Evolutionary conservation across 2,329 filamentous ascomycete species (phyloP), one percentile per base, ranked within the genome.

Genomic region (Purpureocillium takamizusanense): DNA sequence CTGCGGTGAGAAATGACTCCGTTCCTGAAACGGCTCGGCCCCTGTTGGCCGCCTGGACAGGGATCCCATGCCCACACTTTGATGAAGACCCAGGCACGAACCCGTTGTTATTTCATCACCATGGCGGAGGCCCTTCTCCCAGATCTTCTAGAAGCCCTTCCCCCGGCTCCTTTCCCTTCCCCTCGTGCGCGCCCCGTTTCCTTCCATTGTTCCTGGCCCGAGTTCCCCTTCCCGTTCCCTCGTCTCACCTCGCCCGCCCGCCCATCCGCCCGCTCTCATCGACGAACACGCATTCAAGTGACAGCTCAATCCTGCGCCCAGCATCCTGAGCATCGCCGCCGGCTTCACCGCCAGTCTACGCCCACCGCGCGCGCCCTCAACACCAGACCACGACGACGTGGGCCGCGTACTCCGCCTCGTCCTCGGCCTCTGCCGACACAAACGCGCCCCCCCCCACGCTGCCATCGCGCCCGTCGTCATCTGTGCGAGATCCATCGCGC

Each of bases 21-120:
- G 51, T 54, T 51, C 50, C 50, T 53, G 51, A 53, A 53, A 53
- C 51, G 48, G 45, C 41, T 36, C 37, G 34, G 33, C 36, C 15
- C 17, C 31, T 35, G 16, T 18, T 30, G 36, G 23, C 35, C 30
- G 27, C 25, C 8, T 28, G 36, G 39, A 38, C 44, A 42, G 41
- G 42, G 46, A 31, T 37, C 36, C 35, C 21, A 25, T 25, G 21
- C 21, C 21, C 21, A 25, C 21, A 10, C 21, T 25, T 5, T 25
- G 21, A 25, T 25, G 21, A 25, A 25, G 21, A 25, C 21, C 21
- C 21, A 25, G 21, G 21, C 21, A 25, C 21, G 21, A 25, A 25
- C 21, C 21, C 21, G 21, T 5, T 25, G 21, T 25, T 33, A 34
- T 30, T 28, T 39, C 32, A 32, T 23, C 36, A 17, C 38, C 33